Evolutionary conservation across 1,284 basidiomycete genomes (phyloP), one percentile per base, ranked within the genome.

Genomic region (Boletus sp.): DNA sequence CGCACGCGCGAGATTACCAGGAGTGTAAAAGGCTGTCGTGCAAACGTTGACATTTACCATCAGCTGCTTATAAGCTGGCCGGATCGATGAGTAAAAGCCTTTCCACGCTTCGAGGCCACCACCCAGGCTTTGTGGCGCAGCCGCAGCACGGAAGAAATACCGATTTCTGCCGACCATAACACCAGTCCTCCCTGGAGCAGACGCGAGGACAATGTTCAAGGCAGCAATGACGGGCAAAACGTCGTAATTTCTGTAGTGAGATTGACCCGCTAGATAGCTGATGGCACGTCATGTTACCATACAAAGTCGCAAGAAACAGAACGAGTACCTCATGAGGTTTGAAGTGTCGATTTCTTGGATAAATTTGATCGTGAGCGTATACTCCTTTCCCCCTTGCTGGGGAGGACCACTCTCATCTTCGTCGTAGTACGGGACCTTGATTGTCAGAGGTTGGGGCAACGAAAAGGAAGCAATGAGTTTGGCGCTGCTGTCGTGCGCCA

Each of bases 1-100:
- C 0, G 80, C 77, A 9, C 70, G 65, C 0, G 83, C 85, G 4
- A 90, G 68, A 53, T 83, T 88, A 5, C 79, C 80, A 5, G 78
- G 72, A 2, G 58, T 72, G 57, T 90, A 88, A 59, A 90, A 90
- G 2, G 87, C 87, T 1, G 88, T 88, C 5, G 86, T 87, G 60
- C 84, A 87, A 14, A 84, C 86, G 56, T 90, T 89, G 52, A 90
- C 84, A 57, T 90, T 90, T 5, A 90, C 85, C 84, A 89, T 84
- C 19, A 90, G 66, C 55, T 87, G 82, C 39, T 78, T 79, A 61
- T 82, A 78, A 8, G 81, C 69, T 5, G 87, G 84, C 12, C 88
- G 80, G 27, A 88, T 79, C 8, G 87, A 89, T 0, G 85, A 82
- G 60, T 84, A 90, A 64, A 87, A 90, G 0, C 88, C 87, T 59